A percentile compares a stretch with the other conserved stretches of the same genome.
Conservation (phyloP, 495 filamentous ascomycete genomes). For the Emericellopsis terricola region DNA sequence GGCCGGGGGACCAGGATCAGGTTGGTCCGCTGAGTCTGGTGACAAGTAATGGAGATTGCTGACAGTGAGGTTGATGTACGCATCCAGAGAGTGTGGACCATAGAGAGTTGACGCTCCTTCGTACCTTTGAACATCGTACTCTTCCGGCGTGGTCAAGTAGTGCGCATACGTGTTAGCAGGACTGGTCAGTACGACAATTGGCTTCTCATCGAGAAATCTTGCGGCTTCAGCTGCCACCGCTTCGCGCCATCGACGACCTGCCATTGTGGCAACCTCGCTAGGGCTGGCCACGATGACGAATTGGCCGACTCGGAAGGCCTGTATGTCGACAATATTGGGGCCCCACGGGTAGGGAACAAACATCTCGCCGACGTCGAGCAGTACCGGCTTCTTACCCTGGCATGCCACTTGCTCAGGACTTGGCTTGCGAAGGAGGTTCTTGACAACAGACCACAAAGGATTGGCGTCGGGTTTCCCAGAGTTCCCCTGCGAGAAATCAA, state of each 20-base stretch:
- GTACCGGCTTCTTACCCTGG: constrained; percentile 71
- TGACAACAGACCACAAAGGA: constrained; percentile 72
- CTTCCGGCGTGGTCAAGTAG: constrained; percentile 79
- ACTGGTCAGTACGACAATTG: constrained; percentile 54
- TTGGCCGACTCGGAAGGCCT: constrained; percentile 78
- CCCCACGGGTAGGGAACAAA: constrained; percentile 66
- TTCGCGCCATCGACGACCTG: constrained; percentile 73
- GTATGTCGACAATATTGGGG: constrained; percentile 85
- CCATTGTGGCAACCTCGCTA: constrained; percentile 87
- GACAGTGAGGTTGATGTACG: constrained; percentile 71
- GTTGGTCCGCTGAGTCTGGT: constrained; percentile 23
- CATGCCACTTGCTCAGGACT: constrained; percentile 54
- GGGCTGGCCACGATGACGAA: constrained; percentile 73
- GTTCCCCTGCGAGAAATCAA: constrained; percentile 84
- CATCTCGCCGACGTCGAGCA: constrained; percentile 77
- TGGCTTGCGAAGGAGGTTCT: constrained; percentile 50
- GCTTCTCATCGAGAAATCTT: constrained; percentile 14
- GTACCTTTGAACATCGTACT: constrained; percentile 82
- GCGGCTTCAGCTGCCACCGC: constrained; percentile 41
- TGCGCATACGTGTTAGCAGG: constrained; percentile 91
- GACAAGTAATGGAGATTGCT: constrained; percentile 52
- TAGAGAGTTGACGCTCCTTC: constrained; percentile 92
- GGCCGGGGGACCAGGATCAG: constrained; percentile 44
- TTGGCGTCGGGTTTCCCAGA: constrained; percentile 45
- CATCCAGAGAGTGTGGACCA: constrained; percentile 64